These are phyloP conservation scores for Rhodotorula sphaerocarpa DNA, from an alignment of 768 basidiomycete species.

Conservation along the genomic window DNA sequence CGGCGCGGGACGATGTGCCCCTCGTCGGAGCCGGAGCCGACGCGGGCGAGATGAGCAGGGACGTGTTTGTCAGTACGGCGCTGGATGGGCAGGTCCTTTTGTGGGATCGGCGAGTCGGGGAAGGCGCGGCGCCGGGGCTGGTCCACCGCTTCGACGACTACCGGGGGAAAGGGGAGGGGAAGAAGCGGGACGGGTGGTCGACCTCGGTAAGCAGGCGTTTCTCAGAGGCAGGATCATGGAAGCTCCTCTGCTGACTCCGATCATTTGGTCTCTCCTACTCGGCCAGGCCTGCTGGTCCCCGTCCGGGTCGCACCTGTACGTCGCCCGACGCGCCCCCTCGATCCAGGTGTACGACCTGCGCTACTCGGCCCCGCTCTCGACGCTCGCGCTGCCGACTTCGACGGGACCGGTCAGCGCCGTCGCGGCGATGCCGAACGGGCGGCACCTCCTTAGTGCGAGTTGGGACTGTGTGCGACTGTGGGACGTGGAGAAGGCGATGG, in stretches of 20 bases:
- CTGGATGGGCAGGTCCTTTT: constrained; percentile 87
- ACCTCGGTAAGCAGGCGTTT: constrained; percentile 60
- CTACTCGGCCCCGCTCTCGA: constrained; percentile 47
- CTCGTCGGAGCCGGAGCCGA: constrained; percentile 2
- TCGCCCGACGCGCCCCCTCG: constrained; percentile 79
- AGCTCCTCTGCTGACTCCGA: not conserved
- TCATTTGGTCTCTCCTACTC: not conserved
- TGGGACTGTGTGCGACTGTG: constrained; percentile 86
- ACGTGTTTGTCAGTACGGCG: constrained; percentile 76
- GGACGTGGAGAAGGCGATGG: constrained; percentile 67
- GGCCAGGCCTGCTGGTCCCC: constrained; percentile 85
- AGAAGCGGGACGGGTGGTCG: constrained; percentile 60
- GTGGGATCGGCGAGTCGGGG: constrained; percentile 68
- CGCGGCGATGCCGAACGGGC: constrained; percentile 81
- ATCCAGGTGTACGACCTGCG: constrained; percentile 93
- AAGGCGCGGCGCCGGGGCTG: not conserved
- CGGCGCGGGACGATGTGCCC: not conserved
- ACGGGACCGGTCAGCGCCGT: constrained; percentile 89
- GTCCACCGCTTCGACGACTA: not conserved
- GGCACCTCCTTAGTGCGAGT: constrained; percentile 83
- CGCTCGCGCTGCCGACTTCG: constrained; percentile 45
- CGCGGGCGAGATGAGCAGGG: constrained; percentile 58
- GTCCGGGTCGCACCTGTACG: constrained; percentile 78
- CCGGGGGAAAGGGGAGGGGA: constrained; percentile 1
- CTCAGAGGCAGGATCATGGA: too few species aligned